Evolutionary conservation across 225 moss, liverwort and hornwort genomes (phyloP), one percentile per base, ranked within the genome.

Genomic region (Antitrichia curtipendula): DNA sequence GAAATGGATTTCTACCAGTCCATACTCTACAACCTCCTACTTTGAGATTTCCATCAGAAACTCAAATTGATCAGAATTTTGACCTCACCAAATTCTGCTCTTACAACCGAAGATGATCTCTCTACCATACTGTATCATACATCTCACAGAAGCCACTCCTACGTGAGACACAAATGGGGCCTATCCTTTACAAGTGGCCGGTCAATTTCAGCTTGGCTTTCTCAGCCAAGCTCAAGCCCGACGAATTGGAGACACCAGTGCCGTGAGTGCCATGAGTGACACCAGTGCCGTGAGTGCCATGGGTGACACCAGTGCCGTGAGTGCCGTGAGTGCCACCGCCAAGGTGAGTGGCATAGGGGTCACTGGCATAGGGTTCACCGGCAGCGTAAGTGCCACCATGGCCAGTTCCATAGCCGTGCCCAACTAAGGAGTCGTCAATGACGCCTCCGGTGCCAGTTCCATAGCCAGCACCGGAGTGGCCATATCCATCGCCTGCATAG

Each of bases 181-280:
- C 15, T 7, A 64, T 52, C 34, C 66, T 86, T 78, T 86, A 86
- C 79, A 91, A 85, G 28, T 92, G 92, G 4, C 92, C 92, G 7
- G 90, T 92, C 40, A 92, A 23, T 85, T 92, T 92, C 5, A 90
- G 85, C 82, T 92, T 92, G 0, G 92, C 92, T 77, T 92, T 92
- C 81, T 90, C 92, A 47, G 88, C 78, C 52, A 92, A 41, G 41
- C 74, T 88, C 85, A 90, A 65, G 45, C 86, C 90, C 1, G 90
- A 86, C 3, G 86, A 60, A 5, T 85, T 64, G 9, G 89, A 4
- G 5, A 29, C 88, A 5, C 80, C 84, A 5, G 80, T 70, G 4
- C 75, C 84, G 57, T 84, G 74, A 20, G 60, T 59, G 2, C 60
- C n/a, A n/a, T n/a, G n/a, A n/a, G n/a, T n/a, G n/a, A n/a, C n/a